phyloP scores from a whole-genome alignment of 2,329 filamentous ascomycete genomes.

The Ascochyta koolunga region DNA sequence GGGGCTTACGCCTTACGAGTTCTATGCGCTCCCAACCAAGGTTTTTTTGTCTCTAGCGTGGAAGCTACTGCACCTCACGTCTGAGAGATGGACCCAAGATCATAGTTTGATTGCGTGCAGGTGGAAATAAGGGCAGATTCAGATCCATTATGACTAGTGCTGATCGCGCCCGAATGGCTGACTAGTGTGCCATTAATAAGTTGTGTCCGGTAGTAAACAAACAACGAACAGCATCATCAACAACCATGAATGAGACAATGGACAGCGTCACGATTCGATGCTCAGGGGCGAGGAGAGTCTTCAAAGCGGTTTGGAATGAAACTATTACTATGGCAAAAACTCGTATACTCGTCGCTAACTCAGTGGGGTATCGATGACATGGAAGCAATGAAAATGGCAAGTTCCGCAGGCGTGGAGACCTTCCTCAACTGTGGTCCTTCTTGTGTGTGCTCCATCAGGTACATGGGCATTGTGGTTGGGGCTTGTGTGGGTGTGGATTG shows the following conservation, averaged over 20 bases:
- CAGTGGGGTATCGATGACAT: slow-evolving; percentile 18
- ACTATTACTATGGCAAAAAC: not conserved
- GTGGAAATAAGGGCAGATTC: not conserved
- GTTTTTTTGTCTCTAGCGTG: not conserved
- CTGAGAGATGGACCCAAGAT: not conserved
- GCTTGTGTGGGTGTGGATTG: not conserved
- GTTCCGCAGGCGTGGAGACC: slow-evolving; percentile 13
- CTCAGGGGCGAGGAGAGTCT: not conserved
- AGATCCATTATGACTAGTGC: not conserved
- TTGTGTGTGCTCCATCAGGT: slow-evolving; percentile 7
- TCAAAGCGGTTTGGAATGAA: not conserved
- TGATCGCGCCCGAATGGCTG: not conserved
- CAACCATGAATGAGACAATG: not conserved
- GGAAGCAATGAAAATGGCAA: slow-evolving; percentile 15
- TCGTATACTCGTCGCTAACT: slow-evolving; percentile 1
- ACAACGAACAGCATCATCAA: not conserved
- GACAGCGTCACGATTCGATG: not conserved
- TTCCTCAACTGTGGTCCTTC: slow-evolving; percentile 4
- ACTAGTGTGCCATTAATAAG: not conserved
- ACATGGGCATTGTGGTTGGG: slow-evolving; percentile 11
- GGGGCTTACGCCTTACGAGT: not conserved
- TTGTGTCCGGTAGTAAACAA: not conserved
- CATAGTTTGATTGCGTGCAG: not conserved
- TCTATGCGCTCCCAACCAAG: not conserved
- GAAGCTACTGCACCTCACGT: not conserved